phyloP scores from a whole-genome alignment of 345 rosid genomes.

The Physaria fendleri region DNA sequence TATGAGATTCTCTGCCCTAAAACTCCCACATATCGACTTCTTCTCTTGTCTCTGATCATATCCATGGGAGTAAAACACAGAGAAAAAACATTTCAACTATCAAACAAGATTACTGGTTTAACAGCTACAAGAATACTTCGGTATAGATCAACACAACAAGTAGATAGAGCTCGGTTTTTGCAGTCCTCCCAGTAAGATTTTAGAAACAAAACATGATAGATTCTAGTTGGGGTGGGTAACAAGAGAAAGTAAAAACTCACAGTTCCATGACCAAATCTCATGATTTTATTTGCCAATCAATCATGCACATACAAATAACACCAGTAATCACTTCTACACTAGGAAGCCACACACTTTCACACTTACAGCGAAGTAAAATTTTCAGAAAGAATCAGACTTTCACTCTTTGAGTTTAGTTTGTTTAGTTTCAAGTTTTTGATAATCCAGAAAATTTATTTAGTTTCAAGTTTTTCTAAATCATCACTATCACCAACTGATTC shows the following conservation, averaged over 20 bases:
- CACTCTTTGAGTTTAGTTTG: not conserved
- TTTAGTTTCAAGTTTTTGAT: not conserved
- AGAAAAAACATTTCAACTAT: not conserved
- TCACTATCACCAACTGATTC: not conserved
- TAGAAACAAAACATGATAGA: not conserved
- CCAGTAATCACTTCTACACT: not conserved
- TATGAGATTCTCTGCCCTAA: slow-evolving; percentile 66
- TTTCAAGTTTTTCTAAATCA: not conserved
- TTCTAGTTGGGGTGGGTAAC: not conserved
- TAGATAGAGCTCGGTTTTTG: not conserved
- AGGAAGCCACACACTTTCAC: not conserved
- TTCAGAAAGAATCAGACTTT: not conserved
- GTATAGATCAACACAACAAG: not conserved
- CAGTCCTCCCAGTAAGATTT: not conserved
- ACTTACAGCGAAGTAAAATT: not conserved
- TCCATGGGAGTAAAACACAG: not conserved
- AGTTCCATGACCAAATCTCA: not conserved
- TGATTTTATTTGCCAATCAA: not conserved
- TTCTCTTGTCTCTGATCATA: slow-evolving; percentile 46
- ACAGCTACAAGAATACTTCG: not conserved
- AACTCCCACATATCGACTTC: slow-evolving; percentile 54
- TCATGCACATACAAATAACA: not conserved
- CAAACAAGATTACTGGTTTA: not conserved
- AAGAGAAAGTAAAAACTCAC: not conserved
- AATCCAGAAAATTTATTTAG: not conserved